Evolutionary conservation across 1,284 basidiomycete species (phyloP).

Genomic region (Xerocomus nothofagi): DNA sequence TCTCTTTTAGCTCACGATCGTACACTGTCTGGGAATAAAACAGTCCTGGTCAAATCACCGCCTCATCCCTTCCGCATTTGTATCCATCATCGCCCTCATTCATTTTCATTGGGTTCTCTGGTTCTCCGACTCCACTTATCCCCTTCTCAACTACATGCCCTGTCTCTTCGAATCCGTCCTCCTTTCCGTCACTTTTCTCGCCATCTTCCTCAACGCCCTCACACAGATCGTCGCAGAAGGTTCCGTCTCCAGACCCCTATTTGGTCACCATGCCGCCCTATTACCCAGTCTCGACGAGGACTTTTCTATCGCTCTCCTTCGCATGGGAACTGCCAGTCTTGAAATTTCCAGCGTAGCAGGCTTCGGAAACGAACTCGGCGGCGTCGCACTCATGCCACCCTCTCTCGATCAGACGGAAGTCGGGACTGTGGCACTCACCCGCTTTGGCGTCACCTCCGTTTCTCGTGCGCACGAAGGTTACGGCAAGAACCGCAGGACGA

Average conservation of each 20-base stretch:
- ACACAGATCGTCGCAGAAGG: constrained; percentile 66
- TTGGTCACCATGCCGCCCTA: constrained; percentile 45
- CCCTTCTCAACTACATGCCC: constrained; percentile 70
- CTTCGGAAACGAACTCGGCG: constrained; percentile 69
- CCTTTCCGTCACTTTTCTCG: constrained; percentile 52
- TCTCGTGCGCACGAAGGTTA: constrained; percentile 29
- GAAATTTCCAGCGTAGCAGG: constrained; percentile 71
- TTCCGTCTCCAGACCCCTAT: constrained; percentile 44
- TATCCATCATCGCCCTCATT: constrained; percentile 54
- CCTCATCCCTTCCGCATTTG: constrained; percentile 62
- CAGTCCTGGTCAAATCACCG: constrained; percentile 61
- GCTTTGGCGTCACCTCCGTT: constrained; percentile 42
- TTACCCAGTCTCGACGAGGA: constrained; percentile 65
- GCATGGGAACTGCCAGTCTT: constrained; percentile 70
- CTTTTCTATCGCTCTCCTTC: constrained; percentile 66
- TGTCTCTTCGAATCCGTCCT: constrained; percentile 67
- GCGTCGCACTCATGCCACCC: constrained; percentile 41
- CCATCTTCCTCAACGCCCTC: constrained; percentile 55
- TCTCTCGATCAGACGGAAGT: constrained; percentile 15
- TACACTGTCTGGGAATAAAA: constrained; percentile 63
- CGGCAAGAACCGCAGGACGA: constrained; percentile 17
- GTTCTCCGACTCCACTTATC: constrained; percentile 51
- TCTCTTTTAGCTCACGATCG: constrained; percentile 50
- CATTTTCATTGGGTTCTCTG: constrained; percentile 69
- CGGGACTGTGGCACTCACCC: constrained; percentile 44